Evolutionary conservation across 1,284 basidiomycete species (phyloP).

Genomic region (Melampsora larici-populina): DNA sequence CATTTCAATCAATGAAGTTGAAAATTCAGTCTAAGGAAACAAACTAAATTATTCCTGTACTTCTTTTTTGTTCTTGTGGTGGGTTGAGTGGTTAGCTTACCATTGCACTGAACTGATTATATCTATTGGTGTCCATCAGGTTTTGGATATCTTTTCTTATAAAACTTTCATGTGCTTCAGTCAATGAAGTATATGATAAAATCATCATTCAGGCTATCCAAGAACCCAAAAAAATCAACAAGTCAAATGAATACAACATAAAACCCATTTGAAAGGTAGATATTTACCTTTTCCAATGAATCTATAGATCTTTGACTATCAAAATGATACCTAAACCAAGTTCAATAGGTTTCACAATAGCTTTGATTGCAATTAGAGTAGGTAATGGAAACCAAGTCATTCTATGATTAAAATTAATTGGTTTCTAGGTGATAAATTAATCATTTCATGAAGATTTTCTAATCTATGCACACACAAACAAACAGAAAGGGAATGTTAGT

Average conservation of each 20-base stretch:
- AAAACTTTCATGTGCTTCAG: conserved; percentile 46
- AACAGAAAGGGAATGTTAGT: no score
- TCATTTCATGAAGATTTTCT: no score
- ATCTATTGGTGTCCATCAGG: neutral
- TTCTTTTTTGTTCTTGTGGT: conserved; percentile 46
- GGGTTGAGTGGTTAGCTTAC: no score
- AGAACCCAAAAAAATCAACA: neutral
- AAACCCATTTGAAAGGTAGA: neutral
- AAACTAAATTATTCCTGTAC: conserved; percentile 47
- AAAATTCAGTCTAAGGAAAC: no score
- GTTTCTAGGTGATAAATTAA: no score
- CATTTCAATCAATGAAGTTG: conserved; percentile 42
- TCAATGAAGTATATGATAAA: conserved; percentile 77
- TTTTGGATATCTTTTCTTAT: neutral
- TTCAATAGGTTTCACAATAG: no score
- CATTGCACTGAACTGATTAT: no score
- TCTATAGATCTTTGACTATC: no score
- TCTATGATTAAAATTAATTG: conserved; percentile 9
- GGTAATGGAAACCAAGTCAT: conserved; percentile 6
- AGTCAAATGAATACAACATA: conserved; percentile 6
- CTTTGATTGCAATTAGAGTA: conserved; percentile 7
- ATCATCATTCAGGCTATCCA: conserved; percentile 84
- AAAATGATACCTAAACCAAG: no score
- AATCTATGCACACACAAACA: no score
- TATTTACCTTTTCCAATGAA: no score